These are phyloP conservation scores for Neofusicoccum parvum DNA, from an alignment of 2,329 filamentous ascomycete species.

Conservation along the genomic window DNA sequence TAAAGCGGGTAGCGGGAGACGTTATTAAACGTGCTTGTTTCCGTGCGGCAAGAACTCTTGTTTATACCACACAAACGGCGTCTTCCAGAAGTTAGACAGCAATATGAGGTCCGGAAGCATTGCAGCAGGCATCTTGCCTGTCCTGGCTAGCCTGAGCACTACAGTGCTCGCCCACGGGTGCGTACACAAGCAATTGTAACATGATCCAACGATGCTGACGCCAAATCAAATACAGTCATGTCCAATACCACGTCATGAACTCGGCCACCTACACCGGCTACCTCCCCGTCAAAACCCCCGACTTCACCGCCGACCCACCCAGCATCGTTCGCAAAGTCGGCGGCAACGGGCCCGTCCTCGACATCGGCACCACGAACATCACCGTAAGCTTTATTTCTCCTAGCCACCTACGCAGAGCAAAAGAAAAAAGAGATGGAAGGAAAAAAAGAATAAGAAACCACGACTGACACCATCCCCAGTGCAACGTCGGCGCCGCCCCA, in stretches of 20 bases:
- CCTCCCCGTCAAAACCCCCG: slow-evolving; percentile 3
- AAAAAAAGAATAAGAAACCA: background rate
- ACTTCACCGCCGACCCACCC: slow-evolving; percentile 12
- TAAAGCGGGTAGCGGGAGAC: background rate
- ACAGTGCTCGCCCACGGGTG: slow-evolving; percentile 6
- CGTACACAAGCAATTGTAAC: background rate
- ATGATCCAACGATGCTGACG: background rate
- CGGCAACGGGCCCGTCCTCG: slow-evolving; percentile 4
- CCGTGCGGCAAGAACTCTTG: background rate
- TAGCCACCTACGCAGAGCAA: no score
- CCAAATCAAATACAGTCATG: background rate
- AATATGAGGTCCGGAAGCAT: background rate
- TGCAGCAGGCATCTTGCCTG: background rate
- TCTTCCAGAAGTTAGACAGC: background rate
- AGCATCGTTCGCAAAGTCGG: slow-evolving; percentile 13
- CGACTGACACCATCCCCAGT: background rate
- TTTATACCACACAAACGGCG: background rate
- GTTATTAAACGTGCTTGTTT: background rate
- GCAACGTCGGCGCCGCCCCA: background rate
- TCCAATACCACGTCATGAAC: slow-evolving; percentile 18
- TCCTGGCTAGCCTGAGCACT: background rate
- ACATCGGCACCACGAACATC: slow-evolving; percentile 1
- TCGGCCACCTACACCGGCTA: slow-evolving; percentile 17
- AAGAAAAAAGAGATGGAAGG: no score
- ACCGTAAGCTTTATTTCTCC: background rate